These are phyloP conservation scores for Russula sp. DNA, from an alignment of 768 basidiomycete species.

Conservation along the genomic window DNA sequence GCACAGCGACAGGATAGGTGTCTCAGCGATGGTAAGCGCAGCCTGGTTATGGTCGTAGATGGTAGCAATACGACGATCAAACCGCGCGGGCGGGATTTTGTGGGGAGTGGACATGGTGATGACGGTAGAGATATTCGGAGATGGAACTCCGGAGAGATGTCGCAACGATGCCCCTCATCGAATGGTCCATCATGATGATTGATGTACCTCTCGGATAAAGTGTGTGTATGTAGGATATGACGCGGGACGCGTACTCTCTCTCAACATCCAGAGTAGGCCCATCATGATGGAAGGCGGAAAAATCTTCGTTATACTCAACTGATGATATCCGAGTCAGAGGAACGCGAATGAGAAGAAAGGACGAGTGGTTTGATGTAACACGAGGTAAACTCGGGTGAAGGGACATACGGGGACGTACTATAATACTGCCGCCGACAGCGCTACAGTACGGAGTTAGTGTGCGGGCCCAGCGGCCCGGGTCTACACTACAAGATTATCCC, in stretches of 20 bases:
- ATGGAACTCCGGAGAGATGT: slow-evolving; percentile 60
- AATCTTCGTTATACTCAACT: slow-evolving; percentile 97
- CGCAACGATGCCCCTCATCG: slow-evolving; percentile 95
- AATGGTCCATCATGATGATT: slow-evolving; percentile 78
- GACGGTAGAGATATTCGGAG: slow-evolving; percentile 60
- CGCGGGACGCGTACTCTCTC: slow-evolving; percentile 62
- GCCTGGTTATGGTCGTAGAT: slow-evolving; percentile 51
- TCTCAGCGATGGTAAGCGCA: slow-evolving; percentile 39
- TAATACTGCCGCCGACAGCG: slow-evolving; percentile 83
- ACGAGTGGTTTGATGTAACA: slow-evolving; percentile 51
- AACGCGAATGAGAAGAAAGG: background rate
- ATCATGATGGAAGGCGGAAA: slow-evolving; percentile 76
- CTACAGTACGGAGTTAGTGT: slow-evolving; percentile 88
- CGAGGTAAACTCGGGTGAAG: slow-evolving; percentile 48
- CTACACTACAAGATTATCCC: no score
- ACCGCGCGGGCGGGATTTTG: slow-evolving; percentile 77
- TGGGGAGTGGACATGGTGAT: slow-evolving; percentile 98
- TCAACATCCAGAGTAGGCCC: slow-evolving; percentile 83
- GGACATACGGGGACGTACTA: slow-evolving; percentile 44
- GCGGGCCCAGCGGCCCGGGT: slow-evolving; percentile 67
- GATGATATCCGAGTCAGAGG: background rate
- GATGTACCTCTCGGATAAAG: slow-evolving; percentile 47
- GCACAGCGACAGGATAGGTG: slow-evolving; percentile 76
- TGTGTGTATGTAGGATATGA: slow-evolving; percentile 73
- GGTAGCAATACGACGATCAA: slow-evolving; percentile 70